phyloP scores from a whole-genome alignment of 768 basidiomycete genomes.

The Pulveroboletus sp. region DNA sequence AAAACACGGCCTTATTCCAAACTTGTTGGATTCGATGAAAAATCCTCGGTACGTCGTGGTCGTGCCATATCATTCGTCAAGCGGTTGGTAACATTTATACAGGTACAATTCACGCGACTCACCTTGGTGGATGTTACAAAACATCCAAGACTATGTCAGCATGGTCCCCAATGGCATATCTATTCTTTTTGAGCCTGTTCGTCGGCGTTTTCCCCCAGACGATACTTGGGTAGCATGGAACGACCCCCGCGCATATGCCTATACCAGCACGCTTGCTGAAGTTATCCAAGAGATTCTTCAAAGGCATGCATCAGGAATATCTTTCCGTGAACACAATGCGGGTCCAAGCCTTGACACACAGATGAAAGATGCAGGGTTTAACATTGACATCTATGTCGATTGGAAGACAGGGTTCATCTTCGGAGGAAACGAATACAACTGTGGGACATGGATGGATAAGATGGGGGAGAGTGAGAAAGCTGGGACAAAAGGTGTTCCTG shows the following conservation, averaged over 20 bases:
- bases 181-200: slow-evolving; percentile 76
- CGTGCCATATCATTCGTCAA: neutral
- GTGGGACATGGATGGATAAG: slow-evolving; percentile 98
- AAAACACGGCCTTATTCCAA: slow-evolving; percentile 96
- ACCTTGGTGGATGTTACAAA: slow-evolving; percentile 99
- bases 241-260: slow-evolving; percentile 75
- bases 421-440: slow-evolving; percentile 83
- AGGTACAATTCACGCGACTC: slow-evolving; percentile 97
- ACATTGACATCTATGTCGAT: slow-evolving; percentile 91
- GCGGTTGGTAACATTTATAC: neutral
- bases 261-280: slow-evolving; percentile 84
- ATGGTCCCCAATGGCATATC: slow-evolving; percentile 81
- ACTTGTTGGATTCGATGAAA: slow-evolving; percentile 84
- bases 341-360: slow-evolving; percentile 97
- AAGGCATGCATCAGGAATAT: slow-evolving; percentile 87
- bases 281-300: slow-evolving; percentile 95
- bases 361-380: slow-evolving; percentile 90
- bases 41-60: slow-evolving; percentile 60
- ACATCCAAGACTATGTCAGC: slow-evolving; percentile 88
- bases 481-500: slow-evolving; percentile 93
- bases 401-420: slow-evolving; percentile 89
- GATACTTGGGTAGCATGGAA: slow-evolving; percentile 94
- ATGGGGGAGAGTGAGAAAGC: slow-evolving; percentile 93
- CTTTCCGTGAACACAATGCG: slow-evolving; percentile 94
- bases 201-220: slow-evolving; percentile 91